Evolutionary conservation across 1,284 basidiomycete species (phyloP).

Genomic region (Melampsora americana): DNA sequence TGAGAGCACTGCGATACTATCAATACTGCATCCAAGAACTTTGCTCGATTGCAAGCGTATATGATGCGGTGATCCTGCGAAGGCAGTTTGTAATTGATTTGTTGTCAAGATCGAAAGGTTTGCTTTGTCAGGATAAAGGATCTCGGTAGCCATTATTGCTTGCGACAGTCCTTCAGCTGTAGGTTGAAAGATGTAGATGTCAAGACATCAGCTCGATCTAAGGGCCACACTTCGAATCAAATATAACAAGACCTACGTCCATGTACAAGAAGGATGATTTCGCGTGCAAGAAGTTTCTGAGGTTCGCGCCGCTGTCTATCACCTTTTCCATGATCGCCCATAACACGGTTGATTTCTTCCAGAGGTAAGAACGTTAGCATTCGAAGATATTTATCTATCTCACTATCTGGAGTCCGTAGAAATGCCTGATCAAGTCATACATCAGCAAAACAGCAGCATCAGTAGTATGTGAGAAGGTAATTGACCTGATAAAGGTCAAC

Average conservation of each 20-base stretch:
- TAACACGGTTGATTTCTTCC: constrained; percentile 55
- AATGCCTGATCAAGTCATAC: constrained; percentile 70
- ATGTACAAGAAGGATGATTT: constrained; percentile 85
- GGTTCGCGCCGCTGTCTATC: constrained; percentile 65
- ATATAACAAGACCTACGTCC: constrained; percentile 60
- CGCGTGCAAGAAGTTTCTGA: constrained; percentile 75
- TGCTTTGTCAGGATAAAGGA: constrained; percentile 14
- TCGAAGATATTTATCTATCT: constrained; percentile 75
- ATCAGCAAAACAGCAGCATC: constrained; percentile 11
- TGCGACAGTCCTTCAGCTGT: constrained; percentile 11
- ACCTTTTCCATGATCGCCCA: constrained; percentile 64
- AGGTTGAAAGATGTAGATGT: not conserved
- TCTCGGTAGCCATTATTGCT: constrained; percentile 20
- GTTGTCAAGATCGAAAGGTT: not conserved
- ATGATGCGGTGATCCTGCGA: constrained; percentile 21
- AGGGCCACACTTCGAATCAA: not conserved
- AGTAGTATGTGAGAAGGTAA: constrained; percentile 45
- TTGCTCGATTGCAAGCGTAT: constrained; percentile 4
- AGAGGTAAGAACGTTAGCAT: constrained; percentile 76
- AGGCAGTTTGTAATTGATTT: constrained; percentile 13
- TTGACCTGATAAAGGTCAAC: constrained; percentile 86
- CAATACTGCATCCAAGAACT: constrained; percentile 25
- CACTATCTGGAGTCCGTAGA: constrained; percentile 72
- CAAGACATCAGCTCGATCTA: not conserved
- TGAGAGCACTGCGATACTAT: constrained; percentile 10